Conservation (phyloP, 495 filamentous ascomycete species). For the Lophiostoma macrostomum region DNA sequence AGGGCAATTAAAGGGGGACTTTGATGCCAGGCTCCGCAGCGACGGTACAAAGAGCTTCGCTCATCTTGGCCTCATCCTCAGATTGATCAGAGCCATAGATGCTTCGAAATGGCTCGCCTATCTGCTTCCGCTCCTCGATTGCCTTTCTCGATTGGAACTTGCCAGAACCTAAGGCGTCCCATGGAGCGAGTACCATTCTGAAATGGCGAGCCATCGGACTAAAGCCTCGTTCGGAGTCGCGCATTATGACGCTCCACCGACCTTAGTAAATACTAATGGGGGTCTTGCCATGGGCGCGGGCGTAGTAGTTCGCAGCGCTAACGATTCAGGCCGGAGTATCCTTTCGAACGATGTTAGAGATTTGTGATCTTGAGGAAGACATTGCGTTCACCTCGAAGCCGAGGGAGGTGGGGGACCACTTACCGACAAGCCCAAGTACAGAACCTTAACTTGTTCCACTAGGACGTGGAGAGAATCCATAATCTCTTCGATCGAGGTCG, state of each 20-base stretch:
- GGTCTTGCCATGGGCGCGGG: slow-evolving; percentile 47
- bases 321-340: slow-evolving; percentile 45
- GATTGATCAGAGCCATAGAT: slow-evolving; percentile 22
- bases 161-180: slow-evolving; percentile 39
- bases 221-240: slow-evolving; percentile 49
- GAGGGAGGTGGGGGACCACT: too few relatives aligned
- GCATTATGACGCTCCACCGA: slow-evolving; percentile 51
- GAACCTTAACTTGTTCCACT: slow-evolving; percentile 38
- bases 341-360: too few relatives aligned
- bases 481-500: slow-evolving; percentile 40
- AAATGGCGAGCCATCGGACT: slow-evolving; percentile 48
- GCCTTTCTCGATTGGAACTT: too few relatives aligned
- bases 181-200: slow-evolving; percentile 40
- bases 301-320: slow-evolving; percentile 36
- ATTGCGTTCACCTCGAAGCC: too few relatives aligned
- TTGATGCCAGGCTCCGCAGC: slow-evolving; percentile 46
- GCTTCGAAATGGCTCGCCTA: slow-evolving; percentile 31
- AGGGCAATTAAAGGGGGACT: slow-evolving; percentile 51
- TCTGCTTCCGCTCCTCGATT: slow-evolving; percentile 30
- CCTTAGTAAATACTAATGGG: slow-evolving; percentile 66
- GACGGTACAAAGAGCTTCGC: slow-evolving; percentile 52
- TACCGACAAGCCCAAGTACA: slow-evolving; percentile 44
- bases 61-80: slow-evolving; percentile 51
- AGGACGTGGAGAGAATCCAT: slow-evolving; percentile 39
- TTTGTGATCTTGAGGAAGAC: too few relatives aligned